Evolutionary conservation across 768 basidiomycete species (phyloP).

Genomic region (Lentinula sp.): DNA sequence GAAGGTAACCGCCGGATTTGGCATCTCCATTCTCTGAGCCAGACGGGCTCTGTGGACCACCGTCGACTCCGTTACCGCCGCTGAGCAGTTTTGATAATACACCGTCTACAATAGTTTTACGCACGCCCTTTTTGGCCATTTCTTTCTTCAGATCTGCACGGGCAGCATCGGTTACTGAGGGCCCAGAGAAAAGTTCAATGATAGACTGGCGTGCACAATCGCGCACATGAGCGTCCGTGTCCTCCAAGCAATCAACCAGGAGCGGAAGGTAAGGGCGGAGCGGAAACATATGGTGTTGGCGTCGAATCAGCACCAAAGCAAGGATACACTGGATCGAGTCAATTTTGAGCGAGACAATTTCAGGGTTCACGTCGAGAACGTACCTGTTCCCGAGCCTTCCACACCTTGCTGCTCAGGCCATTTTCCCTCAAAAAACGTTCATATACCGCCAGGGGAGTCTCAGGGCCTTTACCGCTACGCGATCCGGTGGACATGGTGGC

Average conservation of each 20-base stretch:
- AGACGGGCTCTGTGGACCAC: conserved; percentile 43
- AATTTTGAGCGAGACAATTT: not conserved
- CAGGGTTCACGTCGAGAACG: not conserved
- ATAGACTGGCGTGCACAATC: conserved; percentile 78
- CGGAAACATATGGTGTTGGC: conserved; percentile 65
- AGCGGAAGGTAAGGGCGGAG: conserved; percentile 73
- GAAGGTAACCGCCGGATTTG: conserved; percentile 47
- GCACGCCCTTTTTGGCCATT: conserved; percentile 76
- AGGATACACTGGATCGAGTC: conserved; percentile 43
- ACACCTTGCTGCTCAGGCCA: conserved; percentile 75
- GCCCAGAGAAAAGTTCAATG: conserved; percentile 80
- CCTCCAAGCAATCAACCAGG: conserved; percentile 84
- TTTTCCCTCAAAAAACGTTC: conserved; percentile 68
- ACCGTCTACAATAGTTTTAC: conserved; percentile 81
- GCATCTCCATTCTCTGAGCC: conserved; percentile 57
- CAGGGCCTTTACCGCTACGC: conserved; percentile 52
- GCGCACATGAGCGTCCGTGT: conserved; percentile 85
- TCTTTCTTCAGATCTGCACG: conserved; percentile 92
- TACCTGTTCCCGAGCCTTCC: conserved; percentile 85
- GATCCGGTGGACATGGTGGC: conserved; percentile 37
- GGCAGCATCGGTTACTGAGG: conserved; percentile 78
- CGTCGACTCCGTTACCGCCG: conserved; percentile 32
- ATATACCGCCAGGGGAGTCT: conserved; percentile 64
- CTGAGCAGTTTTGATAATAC: conserved; percentile 64
- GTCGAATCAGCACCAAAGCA: conserved; percentile 68